Evolutionary conservation across 371 early-diverging fungal species (phyloP), one percentile per base, ranked within the genome.

Genomic region (Vavraia culicis): DNA sequence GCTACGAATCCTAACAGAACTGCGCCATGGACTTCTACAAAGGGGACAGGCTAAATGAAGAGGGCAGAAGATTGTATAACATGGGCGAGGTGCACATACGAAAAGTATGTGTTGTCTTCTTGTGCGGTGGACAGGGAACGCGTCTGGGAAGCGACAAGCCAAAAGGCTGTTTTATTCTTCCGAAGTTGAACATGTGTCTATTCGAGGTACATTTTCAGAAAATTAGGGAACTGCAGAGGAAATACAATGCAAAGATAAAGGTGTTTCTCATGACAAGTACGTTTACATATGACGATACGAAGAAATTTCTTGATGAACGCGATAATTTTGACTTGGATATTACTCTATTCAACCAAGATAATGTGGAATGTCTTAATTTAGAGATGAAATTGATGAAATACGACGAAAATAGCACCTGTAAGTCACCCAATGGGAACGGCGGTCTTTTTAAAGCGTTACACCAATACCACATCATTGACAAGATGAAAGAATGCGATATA

Each of bases 81-180:
- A n/a, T n/a, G n/a, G n/a, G n/a, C n/a, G n/a, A n/a, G n/a, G n/a
- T n/a, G n/a, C n/a, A n/a, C n/a, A n/a, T n/a, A n/a, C n/a, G n/a
- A n/a, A 20, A 37, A 8, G 32, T 55, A n/a, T 40, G 35, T 11
- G 54, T 55, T 10, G 1, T 55, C 8, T 49, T 66, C 8, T 46
- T 69, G 21, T 51, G 61, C 23, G 69, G 69, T 0, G 69, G 69
- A 10, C 58, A 61, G 41, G 69, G 69, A 1, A 56, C 67, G 1
- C 13, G 69, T 14, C 58, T 69, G 4, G 67, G 67, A 9, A 49
- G 16, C 33, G 41, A 39, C 13, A 34, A 27, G 1, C 69, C 69
- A 9, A 69, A 69, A 49, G 69, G 67, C 4, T 15, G 49, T 0
- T 62, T 63, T 47, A 41, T 56, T 41, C 50, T 69, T 18, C 44